Evolutionary conservation across 1,139 yeast genomes (phyloP).

Genomic region (Taphrina pruni): DNA sequence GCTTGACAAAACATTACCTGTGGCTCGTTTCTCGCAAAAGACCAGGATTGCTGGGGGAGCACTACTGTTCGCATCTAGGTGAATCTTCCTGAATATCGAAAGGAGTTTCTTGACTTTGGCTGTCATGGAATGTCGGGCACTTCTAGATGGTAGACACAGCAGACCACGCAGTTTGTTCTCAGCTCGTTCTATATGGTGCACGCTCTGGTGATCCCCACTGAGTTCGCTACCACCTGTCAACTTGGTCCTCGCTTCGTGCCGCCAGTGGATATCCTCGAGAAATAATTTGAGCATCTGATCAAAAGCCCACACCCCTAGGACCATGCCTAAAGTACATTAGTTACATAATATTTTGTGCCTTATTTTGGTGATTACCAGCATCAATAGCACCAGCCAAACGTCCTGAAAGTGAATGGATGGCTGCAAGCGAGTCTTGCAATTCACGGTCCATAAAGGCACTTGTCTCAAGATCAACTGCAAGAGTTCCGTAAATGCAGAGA

Average conservation of each 20-base stretch:
- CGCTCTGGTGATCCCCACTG: not conserved
- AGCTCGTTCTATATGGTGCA: not conserved
- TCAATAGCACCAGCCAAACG: not conserved
- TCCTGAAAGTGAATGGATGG: not conserved
- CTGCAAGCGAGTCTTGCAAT: not conserved
- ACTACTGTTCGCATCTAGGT: constrained; percentile 8
- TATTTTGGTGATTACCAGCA: constrained; percentile 2
- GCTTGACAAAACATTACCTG: constrained; percentile 9
- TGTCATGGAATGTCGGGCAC: constrained; percentile 17
- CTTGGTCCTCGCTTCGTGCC: constrained; percentile 16
- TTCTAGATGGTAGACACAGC: not conserved
- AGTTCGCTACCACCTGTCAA: not conserved
- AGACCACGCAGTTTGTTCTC: not conserved
- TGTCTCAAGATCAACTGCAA: not conserved
- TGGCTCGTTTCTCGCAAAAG: constrained; percentile 42
- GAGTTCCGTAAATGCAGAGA: constrained; percentile 14
- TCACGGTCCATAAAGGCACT: not conserved
- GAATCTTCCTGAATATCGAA: constrained; percentile 23
- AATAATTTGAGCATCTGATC: not conserved
- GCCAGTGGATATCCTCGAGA: not conserved
- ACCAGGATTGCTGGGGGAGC: constrained; percentile 31
- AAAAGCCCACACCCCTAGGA: constrained; percentile 10
- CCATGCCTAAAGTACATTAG: not conserved
- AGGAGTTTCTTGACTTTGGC: constrained; percentile 39
- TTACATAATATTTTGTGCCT: not conserved